Evolutionary conservation across 257 asterid genomes (phyloP), one percentile per base, ranked within the genome.

Genomic region (Prunella vulgaris): DNA sequence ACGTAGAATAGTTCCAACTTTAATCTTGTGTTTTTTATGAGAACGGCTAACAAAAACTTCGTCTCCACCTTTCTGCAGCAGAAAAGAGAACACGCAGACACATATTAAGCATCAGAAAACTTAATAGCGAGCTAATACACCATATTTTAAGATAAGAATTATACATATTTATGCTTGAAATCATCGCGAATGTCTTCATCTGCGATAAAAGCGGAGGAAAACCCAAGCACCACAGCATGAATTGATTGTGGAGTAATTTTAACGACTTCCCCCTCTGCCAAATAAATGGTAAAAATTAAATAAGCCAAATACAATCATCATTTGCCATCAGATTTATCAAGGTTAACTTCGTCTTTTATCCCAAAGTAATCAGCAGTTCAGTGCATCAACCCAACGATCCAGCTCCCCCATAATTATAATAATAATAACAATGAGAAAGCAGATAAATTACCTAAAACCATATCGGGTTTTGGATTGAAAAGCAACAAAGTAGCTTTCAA

Each of bases 261-360:
- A 40, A 91, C 94, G 0, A 94, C 97, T 80, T 87, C 86, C 9
- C 95, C 97, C 78, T 90, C 96, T 83, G 91, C n/a, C 38, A 60
- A 51, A 62, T 10, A 77, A 44, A 54, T 7, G 12, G 24, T 53
- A 53, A 33, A 30, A 22, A 24, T 1, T 60, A 6, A 60, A 60
- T 60, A 60, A 33, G 28, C 21, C 28, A 15, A 32, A 32, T 17
- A 18, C 66, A 17, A 8, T 33, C 4, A 60, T 60, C 22, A 60
- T 4, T 32, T 60, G n/a, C 28, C 66, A 60, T 60, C 48, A 14
- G 27, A 60, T 30, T 59, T 60, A 30, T 59, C 37, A 56, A 27
- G 5, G 20, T 2, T 21, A 2, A 21, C 17, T 30, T 33, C 13
- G 24, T n/a, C 46, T 15, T 30, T 22, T 17, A 68, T 30, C 37